Conservation (phyloP, 441 rosid species). For the Populus trichocarpa region DNA sequence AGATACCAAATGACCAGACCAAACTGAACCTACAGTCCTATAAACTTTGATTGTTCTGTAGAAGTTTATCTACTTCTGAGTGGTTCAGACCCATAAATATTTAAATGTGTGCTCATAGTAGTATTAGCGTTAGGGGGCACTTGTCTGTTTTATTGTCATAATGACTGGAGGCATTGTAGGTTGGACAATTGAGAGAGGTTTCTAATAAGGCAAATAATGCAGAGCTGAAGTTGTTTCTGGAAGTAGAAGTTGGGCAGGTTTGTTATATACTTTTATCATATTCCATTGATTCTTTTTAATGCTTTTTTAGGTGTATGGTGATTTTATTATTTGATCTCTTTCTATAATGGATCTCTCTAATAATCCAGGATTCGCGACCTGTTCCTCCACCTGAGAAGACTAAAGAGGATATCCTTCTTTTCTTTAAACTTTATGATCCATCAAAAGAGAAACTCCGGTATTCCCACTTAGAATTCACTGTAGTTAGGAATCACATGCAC, state of each 20-base stretch:
- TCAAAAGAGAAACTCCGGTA: slow-evolving; percentile 78
- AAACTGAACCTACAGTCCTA: too few relatives aligned
- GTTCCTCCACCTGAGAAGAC: slow-evolving; percentile 48
- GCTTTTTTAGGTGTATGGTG: neutral
- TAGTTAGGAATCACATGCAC: neutral
- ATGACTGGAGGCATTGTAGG: slow-evolving; percentile 41
- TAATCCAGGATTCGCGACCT: slow-evolving; percentile 67
- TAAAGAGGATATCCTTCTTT: slow-evolving; percentile 78
- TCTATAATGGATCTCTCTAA: neutral
- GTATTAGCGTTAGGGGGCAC: neutral
- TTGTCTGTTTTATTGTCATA: neutral
- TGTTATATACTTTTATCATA: slow-evolving; percentile 5
- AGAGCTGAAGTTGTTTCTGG: slow-evolving; percentile 86
- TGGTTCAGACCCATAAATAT: neutral
- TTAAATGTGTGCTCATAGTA: neutral
- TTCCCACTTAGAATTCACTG: neutral
- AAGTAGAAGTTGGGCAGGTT: slow-evolving; percentile 83
- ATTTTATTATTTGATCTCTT: neutral
- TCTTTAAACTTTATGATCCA: slow-evolving; percentile 88
- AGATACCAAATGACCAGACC: too few relatives aligned
- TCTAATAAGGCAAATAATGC: slow-evolving; percentile 80
- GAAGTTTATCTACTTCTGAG: neutral
- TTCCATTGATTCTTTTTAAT: neutral
- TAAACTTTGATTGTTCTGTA: too few relatives aligned
- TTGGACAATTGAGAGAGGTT: slow-evolving; percentile 85